phyloP scores from a whole-genome alignment of 108 stramenopile species.

The Nitzschia palea region DNA sequence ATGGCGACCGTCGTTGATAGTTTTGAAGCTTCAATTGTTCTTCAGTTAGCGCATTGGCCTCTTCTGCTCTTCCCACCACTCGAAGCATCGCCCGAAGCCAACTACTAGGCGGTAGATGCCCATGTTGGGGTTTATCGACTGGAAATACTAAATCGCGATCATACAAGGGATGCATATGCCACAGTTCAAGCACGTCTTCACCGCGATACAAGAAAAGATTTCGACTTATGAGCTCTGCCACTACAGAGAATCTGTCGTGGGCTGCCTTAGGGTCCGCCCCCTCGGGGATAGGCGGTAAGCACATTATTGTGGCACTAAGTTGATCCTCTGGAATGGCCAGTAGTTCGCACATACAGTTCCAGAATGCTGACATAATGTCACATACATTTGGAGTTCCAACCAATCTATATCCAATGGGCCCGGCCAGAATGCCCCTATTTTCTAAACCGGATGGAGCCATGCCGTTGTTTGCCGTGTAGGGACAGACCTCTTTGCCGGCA shows the following conservation, averaged over 20 bases:
- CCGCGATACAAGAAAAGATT: constrained; percentile 56
- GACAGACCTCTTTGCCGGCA: constrained; percentile 46
- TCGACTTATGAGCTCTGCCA: constrained; percentile 61
- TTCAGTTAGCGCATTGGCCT: constrained; percentile 36
- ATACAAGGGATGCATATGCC: constrained; percentile 72
- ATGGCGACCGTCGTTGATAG: constrained; percentile 68
- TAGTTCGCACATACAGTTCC: constrained; percentile 79
- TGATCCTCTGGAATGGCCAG: constrained; percentile 43
- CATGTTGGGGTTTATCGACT: constrained; percentile 45
- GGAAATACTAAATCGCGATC: constrained; percentile 52
- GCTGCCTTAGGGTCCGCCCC: constrained; percentile 8
- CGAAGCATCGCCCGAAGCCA: constrained; percentile 65
- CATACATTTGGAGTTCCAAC: constrained; percentile 40
- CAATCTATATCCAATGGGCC: constrained; percentile 56
- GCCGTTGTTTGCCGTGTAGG: constrained; percentile 44
- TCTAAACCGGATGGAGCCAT: constrained; percentile 42
- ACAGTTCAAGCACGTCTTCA: constrained; percentile 58
- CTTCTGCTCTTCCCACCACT: constrained; percentile 15
- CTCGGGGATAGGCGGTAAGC: constrained; percentile 47
- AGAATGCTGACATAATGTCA: constrained; percentile 64
- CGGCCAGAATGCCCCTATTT: constrained; percentile 35
- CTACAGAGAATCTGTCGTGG: constrained; percentile 62
- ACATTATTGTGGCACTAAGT: constrained; percentile 49
- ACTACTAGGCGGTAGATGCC: constrained; percentile 66
- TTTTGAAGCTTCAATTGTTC: constrained; percentile 54